Evolutionary conservation across 805 yeast species (phyloP), one percentile per base, ranked within the genome.

Genomic region (Metschnikowia aberdeeniae): DNA sequence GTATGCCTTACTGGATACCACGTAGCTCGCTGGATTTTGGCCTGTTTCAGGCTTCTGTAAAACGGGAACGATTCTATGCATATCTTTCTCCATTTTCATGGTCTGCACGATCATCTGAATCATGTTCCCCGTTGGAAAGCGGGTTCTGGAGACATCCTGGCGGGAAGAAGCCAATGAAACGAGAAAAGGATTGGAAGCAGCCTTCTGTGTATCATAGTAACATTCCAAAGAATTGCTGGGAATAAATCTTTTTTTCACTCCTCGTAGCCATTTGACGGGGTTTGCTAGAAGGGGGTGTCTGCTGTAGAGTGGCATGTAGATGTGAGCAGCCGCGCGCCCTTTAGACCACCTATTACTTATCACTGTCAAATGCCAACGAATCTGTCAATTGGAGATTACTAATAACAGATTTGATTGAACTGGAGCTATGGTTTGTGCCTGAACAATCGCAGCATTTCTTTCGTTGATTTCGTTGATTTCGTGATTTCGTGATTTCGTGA

Each of bases 111-210:
- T 44, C 8, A 60, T 26, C 46, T 55, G 56, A 1, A 61, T 45
- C 53, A 63, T 49, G 40, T 52, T 53, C 9, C 71, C 70, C 20
- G 46, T 54, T 4, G 72, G 67, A 42, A 60, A 66, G 35, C 64
- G 50, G 13, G 19, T 17, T 27, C 47, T 47, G 12, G 54, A 46
- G 2, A 61, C 55, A 40, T 65, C 70, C 22, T 54, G 47, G 32
- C 59, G 59, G 7, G 70, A 63, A n/a, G 52, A 52, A 8, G 39
- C 14, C 6, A 70, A 50, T 3, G 53, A 48, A 4, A 42, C 30
- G 2, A 66, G 66, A 45, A 63, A 63, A 5, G 72, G 70, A 41
- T 68, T 66, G 5, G 43, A 28, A 3, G 46, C 33, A 2, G 65
- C 36, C 2, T 52, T 29, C 5, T 40, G 31, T 3, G 59, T 22